These are phyloP conservation scores for Metrosideros polymorpha DNA, from an alignment of 441 rosid species.

Conservation along the genomic window DNA sequence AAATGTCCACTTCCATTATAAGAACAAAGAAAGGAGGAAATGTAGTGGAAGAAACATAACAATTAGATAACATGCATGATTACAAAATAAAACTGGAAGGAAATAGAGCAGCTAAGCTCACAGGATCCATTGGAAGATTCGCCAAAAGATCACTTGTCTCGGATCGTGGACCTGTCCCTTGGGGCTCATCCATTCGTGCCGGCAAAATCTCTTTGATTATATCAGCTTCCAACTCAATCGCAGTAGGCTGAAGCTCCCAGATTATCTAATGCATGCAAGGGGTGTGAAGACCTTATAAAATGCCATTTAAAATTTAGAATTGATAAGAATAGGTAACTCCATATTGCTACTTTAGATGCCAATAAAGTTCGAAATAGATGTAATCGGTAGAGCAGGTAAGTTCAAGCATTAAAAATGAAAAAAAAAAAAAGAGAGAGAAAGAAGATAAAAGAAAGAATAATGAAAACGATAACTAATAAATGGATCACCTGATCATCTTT, in stretches of 20 bases:
- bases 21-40: neutral
- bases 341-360: neutral
- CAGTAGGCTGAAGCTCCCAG: slow-evolving; percentile 23
- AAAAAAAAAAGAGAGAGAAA: neutral
- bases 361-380: neutral
- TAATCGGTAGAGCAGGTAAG: neutral
- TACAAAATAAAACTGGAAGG: neutral
- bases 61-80: neutral
- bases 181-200: neutral
- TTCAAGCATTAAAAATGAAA: neutral
- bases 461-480: neutral
- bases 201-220: slow-evolving; percentile 13
- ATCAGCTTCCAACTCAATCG: slow-evolving; percentile 12
- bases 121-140: neutral
- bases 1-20: neutral
- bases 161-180: neutral
- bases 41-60: neutral
- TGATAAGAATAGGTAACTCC: neutral
- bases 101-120: neutral
- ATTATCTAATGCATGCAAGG: slow-evolving; percentile 12
- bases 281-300: neutral
- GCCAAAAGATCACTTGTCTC: neutral
- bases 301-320: neutral
- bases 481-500: slow-evolving; percentile 23
- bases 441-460: neutral